A percentile compares a stretch with the other conserved stretches of the same genome.
phyloP scores from a whole-genome alignment of 2,329 filamentous ascomycete genomes.

The Cordyceps pruinosa region DNA sequence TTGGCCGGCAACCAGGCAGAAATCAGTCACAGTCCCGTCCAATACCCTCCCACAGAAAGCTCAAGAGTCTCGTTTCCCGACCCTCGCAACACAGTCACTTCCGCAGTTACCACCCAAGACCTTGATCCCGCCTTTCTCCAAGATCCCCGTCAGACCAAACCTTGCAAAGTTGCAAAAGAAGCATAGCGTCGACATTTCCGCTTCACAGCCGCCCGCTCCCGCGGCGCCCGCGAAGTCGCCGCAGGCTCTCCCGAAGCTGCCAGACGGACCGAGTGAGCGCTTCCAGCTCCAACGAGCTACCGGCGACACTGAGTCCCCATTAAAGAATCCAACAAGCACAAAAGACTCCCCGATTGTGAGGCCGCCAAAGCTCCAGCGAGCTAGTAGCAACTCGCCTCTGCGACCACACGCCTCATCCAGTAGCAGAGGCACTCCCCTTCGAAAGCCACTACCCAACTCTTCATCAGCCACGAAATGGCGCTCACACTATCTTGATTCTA shows the following conservation, averaged over 20 bases:
- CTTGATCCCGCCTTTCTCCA: background rate
- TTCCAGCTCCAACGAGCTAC: slow-evolving; percentile 15
- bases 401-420: background rate
- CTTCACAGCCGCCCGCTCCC: slow-evolving; percentile 22
- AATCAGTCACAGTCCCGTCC: slow-evolving; percentile 8
- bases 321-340: too few relatives aligned
- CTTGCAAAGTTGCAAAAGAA: slow-evolving; percentile 46
- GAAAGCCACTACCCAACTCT: background rate
- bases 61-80: background rate
- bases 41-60: background rate
- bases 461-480: background rate
- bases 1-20: slow-evolving; percentile 6
- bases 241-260: slow-evolving; percentile 42
- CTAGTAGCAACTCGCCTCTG: background rate
- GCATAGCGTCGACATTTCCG: slow-evolving; percentile 20
- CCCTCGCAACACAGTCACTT: background rate
- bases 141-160: slow-evolving; percentile 1
- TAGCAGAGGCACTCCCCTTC: background rate
- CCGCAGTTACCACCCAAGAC: background rate
- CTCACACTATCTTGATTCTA: slow-evolving; percentile 25
- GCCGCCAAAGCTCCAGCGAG: slow-evolving; percentile 9
- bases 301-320: background rate
- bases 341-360: background rate
- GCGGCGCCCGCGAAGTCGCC: slow-evolving; percentile 25
- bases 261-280: slow-evolving; percentile 39